phyloP scores from a whole-genome alignment of 768 basidiomycete species.

The Hydnum rufescens region DNA sequence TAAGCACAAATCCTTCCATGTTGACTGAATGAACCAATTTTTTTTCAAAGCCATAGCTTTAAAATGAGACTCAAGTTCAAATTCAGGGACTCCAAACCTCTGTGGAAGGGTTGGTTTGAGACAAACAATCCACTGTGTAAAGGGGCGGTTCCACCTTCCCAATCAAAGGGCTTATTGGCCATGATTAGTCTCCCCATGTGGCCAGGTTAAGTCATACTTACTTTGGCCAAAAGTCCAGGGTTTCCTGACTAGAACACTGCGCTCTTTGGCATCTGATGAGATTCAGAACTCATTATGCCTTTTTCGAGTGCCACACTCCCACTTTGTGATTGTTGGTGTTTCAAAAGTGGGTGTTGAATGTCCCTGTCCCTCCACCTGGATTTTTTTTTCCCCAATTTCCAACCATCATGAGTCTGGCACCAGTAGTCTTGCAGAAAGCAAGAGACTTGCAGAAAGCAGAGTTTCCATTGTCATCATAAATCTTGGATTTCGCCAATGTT shows the following conservation, averaged over 20 bases:
- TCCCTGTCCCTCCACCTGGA: background rate
- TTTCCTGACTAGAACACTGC: background rate
- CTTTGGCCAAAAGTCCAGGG: background rate
- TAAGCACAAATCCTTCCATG: slow-evolving; percentile 10
- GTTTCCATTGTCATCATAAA: background rate
- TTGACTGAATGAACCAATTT: slow-evolving; percentile 6
- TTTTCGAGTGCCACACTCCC: background rate
- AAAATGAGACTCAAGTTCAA: slow-evolving; percentile 9
- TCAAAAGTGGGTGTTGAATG: background rate
- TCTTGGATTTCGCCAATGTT: background rate
- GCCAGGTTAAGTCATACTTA: background rate
- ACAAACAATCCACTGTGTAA: slow-evolving; percentile 10
- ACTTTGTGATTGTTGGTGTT: background rate
- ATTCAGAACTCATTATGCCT: no score
- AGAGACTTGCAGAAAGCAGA: no score
- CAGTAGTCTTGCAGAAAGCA: background rate
- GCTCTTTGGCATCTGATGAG: no score
- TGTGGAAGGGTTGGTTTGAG: slow-evolving; percentile 13
- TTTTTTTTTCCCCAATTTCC: background rate
- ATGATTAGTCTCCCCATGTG: background rate
- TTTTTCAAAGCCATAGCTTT: slow-evolving; percentile 4
- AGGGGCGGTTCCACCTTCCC: slow-evolving; percentile 5
- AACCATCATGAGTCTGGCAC: no score
- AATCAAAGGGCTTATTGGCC: background rate
- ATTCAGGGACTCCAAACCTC: slow-evolving; percentile 6